Evolutionary conservation across 1,284 basidiomycete species (phyloP).

Genomic region (Trametes pubescens): DNA sequence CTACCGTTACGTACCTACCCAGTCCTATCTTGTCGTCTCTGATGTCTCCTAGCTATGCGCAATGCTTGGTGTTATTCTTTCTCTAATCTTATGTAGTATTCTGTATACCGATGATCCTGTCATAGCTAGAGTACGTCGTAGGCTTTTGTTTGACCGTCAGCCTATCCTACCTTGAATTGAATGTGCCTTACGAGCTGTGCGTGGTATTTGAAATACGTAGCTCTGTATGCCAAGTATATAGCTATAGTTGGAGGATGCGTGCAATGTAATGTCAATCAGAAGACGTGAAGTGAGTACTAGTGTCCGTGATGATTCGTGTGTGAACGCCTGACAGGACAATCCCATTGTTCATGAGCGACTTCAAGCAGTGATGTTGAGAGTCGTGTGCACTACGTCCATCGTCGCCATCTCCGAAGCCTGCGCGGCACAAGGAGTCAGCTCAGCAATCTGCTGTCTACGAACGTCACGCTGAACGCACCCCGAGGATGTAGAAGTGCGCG

Average conservation of each 20-base stretch:
- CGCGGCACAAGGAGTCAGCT: background rate
- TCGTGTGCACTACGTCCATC: constrained; percentile 6
- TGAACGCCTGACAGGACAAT: too few relatives aligned
- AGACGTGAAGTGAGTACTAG: too few relatives aligned
- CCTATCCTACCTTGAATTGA: background rate
- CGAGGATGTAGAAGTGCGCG: constrained; percentile 21
- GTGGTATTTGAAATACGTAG: background rate
- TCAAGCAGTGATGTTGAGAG: constrained; percentile 7
- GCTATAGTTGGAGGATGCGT: too few relatives aligned
- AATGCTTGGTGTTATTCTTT: constrained; percentile 11
- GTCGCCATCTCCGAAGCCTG: constrained; percentile 7
- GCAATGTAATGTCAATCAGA: too few relatives aligned
- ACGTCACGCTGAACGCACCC: constrained; percentile 13
- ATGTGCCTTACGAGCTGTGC: background rate
- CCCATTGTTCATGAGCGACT: background rate
- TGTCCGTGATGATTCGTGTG: too few relatives aligned
- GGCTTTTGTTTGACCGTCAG: background rate
- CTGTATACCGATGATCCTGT: background rate
- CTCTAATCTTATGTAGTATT: constrained; percentile 19
- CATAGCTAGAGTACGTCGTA: constrained; percentile 2
- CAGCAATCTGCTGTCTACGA: background rate
- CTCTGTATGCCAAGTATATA: too few relatives aligned
- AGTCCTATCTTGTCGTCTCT: constrained; percentile 7
- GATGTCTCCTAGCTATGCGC: constrained; percentile 17
- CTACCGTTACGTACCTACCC: background rate